Evolutionary conservation across 148 eudicot species (phyloP).

Genomic region (Amaranthus cruentus): DNA sequence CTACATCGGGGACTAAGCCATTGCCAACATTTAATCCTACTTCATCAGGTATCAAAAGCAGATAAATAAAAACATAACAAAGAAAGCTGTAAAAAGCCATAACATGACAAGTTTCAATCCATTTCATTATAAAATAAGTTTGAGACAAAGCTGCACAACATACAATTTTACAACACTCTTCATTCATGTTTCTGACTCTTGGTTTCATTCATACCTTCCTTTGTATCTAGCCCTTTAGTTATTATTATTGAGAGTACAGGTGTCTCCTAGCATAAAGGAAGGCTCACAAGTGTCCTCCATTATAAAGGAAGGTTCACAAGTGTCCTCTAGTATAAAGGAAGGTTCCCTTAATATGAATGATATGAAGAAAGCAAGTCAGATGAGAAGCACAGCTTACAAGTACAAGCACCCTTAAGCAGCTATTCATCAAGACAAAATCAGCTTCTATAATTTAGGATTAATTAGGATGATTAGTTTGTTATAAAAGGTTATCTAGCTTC

Average conservation of each 20-base stretch:
- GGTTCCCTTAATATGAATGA: no score
- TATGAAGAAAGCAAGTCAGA: constrained; percentile 30
- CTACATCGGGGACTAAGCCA: no score
- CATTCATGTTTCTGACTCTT: background rate
- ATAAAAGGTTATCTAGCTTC: no score
- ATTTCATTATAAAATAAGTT: constrained; percentile 19
- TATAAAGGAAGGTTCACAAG: no score
- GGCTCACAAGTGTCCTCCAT: no score
- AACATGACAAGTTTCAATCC: constrained; percentile 11
- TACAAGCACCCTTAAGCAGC: constrained; percentile 28
- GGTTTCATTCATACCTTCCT: background rate
- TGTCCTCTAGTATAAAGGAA: no score
- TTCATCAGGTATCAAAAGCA: background rate
- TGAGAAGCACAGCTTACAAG: constrained; percentile 44
- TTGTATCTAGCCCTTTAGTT: constrained; percentile 21
- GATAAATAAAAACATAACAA: background rate
- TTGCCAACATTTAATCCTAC: no score
- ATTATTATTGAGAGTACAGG: constrained; percentile 8
- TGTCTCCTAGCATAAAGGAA: no score
- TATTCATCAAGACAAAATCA: no score
- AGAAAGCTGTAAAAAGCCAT: background rate
- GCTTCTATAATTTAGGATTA: no score
- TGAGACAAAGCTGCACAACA: constrained; percentile 19
- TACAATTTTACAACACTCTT: background rate
- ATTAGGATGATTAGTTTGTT: no score